Evolutionary conservation across 306 rosid species (phyloP).

Genomic region (Pterocarpus santalinus): DNA sequence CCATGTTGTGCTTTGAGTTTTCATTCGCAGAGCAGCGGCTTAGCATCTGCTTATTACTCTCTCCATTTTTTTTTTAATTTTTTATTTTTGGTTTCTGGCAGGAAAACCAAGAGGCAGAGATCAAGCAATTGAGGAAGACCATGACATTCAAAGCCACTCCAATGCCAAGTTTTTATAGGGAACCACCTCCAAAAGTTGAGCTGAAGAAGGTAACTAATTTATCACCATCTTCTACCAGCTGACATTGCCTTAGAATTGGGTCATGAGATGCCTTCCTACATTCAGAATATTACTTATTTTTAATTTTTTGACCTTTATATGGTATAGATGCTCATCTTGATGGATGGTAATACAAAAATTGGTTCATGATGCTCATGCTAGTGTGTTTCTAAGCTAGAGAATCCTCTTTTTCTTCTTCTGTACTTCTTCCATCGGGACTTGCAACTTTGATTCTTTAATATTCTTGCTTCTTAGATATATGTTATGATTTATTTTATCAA

Average conservation of each 20-base stretch:
- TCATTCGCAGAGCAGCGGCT: background rate
- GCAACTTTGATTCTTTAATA: background rate
- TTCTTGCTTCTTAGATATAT: background rate
- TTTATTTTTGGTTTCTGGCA: constrained; percentile 40
- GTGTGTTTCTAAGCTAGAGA: constrained; percentile 12
- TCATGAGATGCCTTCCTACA: background rate
- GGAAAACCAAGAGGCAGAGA: constrained; percentile 93
- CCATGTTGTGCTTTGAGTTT: constrained; percentile 31
- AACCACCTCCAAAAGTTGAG: constrained; percentile 89
- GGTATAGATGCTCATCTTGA: background rate
- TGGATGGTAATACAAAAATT: background rate
- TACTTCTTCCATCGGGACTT: background rate
- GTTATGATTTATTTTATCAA: constrained; percentile 16
- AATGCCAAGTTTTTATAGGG: constrained; percentile 95
- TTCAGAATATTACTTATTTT: background rate
- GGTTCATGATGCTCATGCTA: background rate
- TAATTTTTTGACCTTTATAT: background rate
- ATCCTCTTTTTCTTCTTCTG: background rate
- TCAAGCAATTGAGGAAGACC: constrained; percentile 84
- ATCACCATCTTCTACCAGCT: background rate
- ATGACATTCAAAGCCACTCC: constrained; percentile 89
- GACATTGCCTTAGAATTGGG: background rate
- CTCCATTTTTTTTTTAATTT: background rate
- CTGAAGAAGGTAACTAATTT: constrained; percentile 75
- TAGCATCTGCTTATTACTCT: constrained; percentile 31